phyloP scores from a whole-genome alignment of 1,284 basidiomycete genomes.

The Cryptococcus jaspeensis region DNA sequence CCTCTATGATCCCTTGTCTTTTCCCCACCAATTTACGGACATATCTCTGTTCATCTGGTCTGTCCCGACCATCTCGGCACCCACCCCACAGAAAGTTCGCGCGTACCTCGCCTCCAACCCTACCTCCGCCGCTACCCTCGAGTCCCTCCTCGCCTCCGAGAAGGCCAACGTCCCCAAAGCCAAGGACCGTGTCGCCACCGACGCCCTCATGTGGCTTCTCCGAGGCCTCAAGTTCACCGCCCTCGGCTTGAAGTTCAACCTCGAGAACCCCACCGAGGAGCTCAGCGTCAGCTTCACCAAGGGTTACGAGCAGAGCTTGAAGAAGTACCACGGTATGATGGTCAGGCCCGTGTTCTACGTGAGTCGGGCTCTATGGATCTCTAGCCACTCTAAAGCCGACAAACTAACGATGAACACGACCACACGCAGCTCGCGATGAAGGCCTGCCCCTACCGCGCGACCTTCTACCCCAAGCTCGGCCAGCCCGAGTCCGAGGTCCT shows the following conservation, averaged over 20 bases:
- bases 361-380: slow-evolving; percentile 45
- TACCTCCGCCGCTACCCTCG: slow-evolving; percentile 70
- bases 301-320: slow-evolving; percentile 79
- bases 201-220: slow-evolving; percentile 89
- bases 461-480: slow-evolving; percentile 87
- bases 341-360: slow-evolving; percentile 82
- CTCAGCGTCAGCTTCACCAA: slow-evolving; percentile 74
- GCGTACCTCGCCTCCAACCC: slow-evolving; percentile 70
- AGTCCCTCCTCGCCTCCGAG: slow-evolving; percentile 81
- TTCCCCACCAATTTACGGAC: not conserved
- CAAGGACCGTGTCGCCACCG: slow-evolving; percentile 77
- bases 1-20: slow-evolving; percentile 3
- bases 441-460: slow-evolving; percentile 87
- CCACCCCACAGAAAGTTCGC: slow-evolving; percentile 72
- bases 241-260: slow-evolving; percentile 69
- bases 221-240: slow-evolving; percentile 90
- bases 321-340: slow-evolving; percentile 83
- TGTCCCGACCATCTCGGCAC: not conserved
- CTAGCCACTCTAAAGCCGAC: not conserved
- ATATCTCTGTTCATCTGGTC: not conserved
- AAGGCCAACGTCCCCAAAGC: slow-evolving; percentile 59
- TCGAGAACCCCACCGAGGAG: slow-evolving; percentile 68
- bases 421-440: slow-evolving; percentile 81
- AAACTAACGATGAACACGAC: not conserved
- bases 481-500: slow-evolving; percentile 67